A percentile compares a stretch with the other conserved stretches of the same genome.
Conservation (phyloP, 2,329 filamentous ascomycete species). For the Didymella lethalis region DNA sequence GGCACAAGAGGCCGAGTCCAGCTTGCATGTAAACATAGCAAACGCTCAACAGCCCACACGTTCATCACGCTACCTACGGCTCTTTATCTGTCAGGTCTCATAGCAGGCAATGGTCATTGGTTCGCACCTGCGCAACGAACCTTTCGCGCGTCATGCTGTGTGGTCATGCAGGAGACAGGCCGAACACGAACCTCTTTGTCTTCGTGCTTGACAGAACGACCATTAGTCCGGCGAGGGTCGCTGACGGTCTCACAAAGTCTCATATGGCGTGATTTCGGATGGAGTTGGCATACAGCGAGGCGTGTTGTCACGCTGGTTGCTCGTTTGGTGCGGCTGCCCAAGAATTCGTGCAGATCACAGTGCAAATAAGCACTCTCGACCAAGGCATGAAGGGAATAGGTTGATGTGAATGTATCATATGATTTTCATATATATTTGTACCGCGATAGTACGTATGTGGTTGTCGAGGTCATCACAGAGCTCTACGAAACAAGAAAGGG, state of each 20-base stretch:
- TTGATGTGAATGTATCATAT: constrained; percentile 14
- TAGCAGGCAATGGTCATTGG: background rate
- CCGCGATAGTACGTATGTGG: constrained; percentile 15
- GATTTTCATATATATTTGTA: constrained; percentile 14
- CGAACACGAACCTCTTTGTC: background rate
- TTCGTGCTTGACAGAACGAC: background rate
- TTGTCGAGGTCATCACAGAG: constrained; percentile 20
- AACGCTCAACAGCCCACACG: background rate
- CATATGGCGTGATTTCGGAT: background rate
- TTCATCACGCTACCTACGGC: background rate
- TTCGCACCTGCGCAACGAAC: background rate
- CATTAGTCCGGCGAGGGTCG: background rate
- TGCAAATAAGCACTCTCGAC: background rate
- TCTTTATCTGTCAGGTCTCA: background rate
- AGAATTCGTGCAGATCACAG: background rate
- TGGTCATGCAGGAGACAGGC: background rate
- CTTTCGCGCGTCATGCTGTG: background rate
- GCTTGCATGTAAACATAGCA: background rate
- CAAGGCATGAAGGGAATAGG: background rate
- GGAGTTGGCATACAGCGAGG: background rate
- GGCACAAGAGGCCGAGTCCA: background rate
- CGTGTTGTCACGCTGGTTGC: background rate
- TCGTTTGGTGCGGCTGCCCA: background rate
- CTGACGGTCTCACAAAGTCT: background rate
- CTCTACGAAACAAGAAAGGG: constrained; percentile 10